These are phyloP conservation scores for Galerina sulciceps DNA, from an alignment of 768 basidiomycete species.

Conservation along the genomic window DNA sequence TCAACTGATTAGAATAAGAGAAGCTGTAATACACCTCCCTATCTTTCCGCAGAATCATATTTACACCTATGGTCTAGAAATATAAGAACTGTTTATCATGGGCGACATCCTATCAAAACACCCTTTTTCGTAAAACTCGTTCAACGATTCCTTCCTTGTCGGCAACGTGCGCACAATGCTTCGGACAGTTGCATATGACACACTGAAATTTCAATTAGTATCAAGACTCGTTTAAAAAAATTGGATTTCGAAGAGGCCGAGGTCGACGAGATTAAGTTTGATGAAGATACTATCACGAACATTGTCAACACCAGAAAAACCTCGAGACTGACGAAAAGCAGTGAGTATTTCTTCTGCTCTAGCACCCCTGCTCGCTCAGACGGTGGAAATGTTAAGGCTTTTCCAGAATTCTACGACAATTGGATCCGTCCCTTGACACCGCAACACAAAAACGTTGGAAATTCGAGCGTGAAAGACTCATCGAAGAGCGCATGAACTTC, in stretches of 20 bases:
- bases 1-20: not conserved
- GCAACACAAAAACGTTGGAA: not conserved
- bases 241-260: too few species aligned
- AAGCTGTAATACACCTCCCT: not conserved
- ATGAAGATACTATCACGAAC: too few species aligned
- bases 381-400: not conserved
- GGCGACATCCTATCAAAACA: too few species aligned
- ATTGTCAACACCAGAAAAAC: not conserved
- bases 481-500: not conserved
- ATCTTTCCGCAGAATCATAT: not conserved
- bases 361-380: not conserved
- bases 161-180: too few species aligned
- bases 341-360: not conserved
- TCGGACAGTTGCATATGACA: too few species aligned
- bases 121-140: too few species aligned
- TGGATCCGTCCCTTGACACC: not conserved
- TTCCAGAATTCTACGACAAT: not conserved
- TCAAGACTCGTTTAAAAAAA: too few species aligned
- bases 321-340: not conserved
- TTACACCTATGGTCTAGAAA: too few species aligned
- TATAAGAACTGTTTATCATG: too few species aligned
- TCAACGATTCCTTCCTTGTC: too few species aligned
- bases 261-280: too few species aligned
- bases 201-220: too few species aligned
- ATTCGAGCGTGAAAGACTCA: not conserved